Conservation (phyloP, 1,139 yeast genomes). For the Candida labiduridarum region DNA sequence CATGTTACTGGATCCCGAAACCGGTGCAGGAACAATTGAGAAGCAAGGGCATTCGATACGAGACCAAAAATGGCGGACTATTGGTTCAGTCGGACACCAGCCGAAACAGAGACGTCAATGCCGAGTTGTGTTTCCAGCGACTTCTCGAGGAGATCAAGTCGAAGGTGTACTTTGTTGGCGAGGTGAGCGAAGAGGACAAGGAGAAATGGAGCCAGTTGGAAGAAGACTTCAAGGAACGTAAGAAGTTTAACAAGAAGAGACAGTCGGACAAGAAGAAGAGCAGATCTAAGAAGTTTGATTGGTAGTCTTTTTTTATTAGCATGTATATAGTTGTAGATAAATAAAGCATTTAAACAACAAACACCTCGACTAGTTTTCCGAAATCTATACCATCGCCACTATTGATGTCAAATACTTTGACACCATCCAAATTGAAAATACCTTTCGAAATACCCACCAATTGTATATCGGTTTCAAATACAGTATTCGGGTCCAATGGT, state of each 20-base stretch:
- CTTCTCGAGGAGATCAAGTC: slow-evolving; percentile 55
- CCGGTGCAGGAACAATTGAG: slow-evolving; percentile 49
- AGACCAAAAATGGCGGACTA: slow-evolving; percentile 59
- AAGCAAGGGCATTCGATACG: slow-evolving; percentile 49
- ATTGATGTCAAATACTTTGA: slow-evolving; percentile 60
- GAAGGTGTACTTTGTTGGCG: slow-evolving; percentile 51
- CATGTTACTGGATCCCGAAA: slow-evolving; percentile 63
- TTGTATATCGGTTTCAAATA: slow-evolving; percentile 64
- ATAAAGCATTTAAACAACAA: slow-evolving; percentile 39
- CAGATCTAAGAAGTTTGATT: slow-evolving; percentile 44
- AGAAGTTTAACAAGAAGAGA: slow-evolving; percentile 55
- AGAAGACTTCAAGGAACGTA: slow-evolving; percentile 46
- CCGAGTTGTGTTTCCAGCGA: slow-evolving; percentile 61
- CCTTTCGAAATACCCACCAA: slow-evolving; percentile 69
- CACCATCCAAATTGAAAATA: slow-evolving; percentile 63
- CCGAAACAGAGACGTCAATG: slow-evolving; percentile 61
- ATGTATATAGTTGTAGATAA: not conserved
- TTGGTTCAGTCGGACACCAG: slow-evolving; percentile 64
- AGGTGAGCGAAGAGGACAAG: slow-evolving; percentile 49
- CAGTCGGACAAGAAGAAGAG: slow-evolving; percentile 57
- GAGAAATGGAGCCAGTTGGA: slow-evolving; percentile 59
- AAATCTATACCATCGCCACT: slow-evolving; percentile 75
- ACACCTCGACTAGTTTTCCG: slow-evolving; percentile 70
- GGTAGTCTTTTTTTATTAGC: not conserved
- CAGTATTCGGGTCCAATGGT: slow-evolving; percentile 60